Base-by-base conservation (phyloP, 2,329 filamentous ascomycete species). In the Arthrocladium fulminans region DNA sequence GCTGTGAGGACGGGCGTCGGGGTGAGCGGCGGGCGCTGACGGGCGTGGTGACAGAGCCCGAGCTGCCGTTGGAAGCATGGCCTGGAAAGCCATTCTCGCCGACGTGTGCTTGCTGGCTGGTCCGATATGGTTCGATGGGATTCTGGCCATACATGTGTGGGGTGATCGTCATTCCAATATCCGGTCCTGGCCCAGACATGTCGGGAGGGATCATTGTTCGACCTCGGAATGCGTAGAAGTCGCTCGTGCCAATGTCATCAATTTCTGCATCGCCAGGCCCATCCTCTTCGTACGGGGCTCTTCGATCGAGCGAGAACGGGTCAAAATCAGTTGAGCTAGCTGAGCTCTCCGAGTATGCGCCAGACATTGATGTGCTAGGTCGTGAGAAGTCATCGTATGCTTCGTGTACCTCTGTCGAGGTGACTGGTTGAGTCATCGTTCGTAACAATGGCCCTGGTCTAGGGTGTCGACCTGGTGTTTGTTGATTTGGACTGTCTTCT, bases 361-460 rank as follows among this genome's bases (percentile, higher is more conserved):
- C 52, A 15, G 54, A 57, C 20, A 59, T 24, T 7, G 56, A 54
- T 2, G 56, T 59, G 9, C 54, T 52, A 2, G 56, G 56, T 19
- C 56, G 53, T 2, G 35, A 41, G 38, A 55, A 56, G 46, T 58
- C 56, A 17, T 49, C 50, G 22, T 50, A 41, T 30, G 17, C 37
- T 12, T 48, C 37, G 15, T 48, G 35, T 3, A 48, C 45, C 34
- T 48, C 45, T 20, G 23, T 5, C 3, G 37, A 35, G n/a, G 56
- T 59, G 13, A 59, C 55, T 4, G 56, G 56, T 49, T 54, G 54
- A 24, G 56, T 59, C 51, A 56, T 57, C 23, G 54, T 54, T n/a
- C 56, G 50, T 12, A 50, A 25, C 3, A 59, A 46, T 24, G 53
- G 51, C 2, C 52, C 47, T 6, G 55, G 55, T 32, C 56, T 50